Evolutionary conservation across 441 rosid species (phyloP), one percentile per base, ranked within the genome.

Genomic region (Gossypium davidsonii): DNA sequence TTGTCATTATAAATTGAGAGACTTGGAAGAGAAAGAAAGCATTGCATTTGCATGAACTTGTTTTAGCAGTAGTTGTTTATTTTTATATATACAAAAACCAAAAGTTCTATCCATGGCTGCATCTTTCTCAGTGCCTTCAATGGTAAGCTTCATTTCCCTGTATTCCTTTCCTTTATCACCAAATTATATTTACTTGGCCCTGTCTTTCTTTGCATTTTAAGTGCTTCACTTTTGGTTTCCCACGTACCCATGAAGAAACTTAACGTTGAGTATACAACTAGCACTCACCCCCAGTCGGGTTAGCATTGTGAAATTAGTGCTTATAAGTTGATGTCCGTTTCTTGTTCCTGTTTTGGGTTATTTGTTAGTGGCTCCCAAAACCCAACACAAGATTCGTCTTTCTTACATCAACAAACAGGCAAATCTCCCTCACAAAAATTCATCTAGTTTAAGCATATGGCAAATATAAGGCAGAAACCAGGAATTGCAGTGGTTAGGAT

Each of bases 121-220:
- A 82, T 88, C 98, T 79, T 89, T 84, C 87, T 86, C 95, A 28
- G 89, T 83, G 70, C 92, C 93, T 80, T 92, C 98, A 68, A 84
- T 91, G 97, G 98, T 93, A 85, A 74, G 73, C 70, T 53, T 9
- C n/a, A 0, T 20, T 42, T 64, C 31, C 69, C 12, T 2, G 15
- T 3, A 44, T 44, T 9, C 4, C 11, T 11, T 31, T 31, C 34
- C 34, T 31, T 31, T 4, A 31, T 31, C 1, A 31, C 34, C 34
- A 31, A 44, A 10, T 44, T 44, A 44, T 44, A 44, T 28, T 6
- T 14, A 14, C 6, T n/a, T 11, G 52, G n/a, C 42, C 7, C 3
- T 66, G 17, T 44, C 11, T 44, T 34, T 46, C 9, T 3, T 31
- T 4, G 34, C 34, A 31, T 31, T 31, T 31, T 31, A 31, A 31